Evolutionary conservation across 495 filamentous ascomycete species (phyloP), one percentile per base, ranked within the genome.

Genomic region (Achaetomiella virescens): DNA sequence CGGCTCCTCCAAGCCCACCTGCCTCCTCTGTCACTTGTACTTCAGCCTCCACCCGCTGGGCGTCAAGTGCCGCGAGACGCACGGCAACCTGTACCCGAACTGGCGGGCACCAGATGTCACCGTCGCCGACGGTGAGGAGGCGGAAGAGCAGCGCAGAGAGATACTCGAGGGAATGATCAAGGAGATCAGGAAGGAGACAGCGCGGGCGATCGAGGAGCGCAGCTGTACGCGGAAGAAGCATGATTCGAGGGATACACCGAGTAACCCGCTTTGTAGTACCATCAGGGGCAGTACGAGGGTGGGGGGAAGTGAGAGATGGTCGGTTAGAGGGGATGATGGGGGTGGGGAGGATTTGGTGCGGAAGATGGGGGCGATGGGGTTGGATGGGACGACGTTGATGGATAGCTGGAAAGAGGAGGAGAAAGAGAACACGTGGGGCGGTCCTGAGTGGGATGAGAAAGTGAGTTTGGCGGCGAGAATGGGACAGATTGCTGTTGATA

Each of bases 1-100:
- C 6, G 72, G 72, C 31, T 52, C 54, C 49, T 70, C 68, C 61
- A 76, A 76, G 55, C 71, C 73, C 2, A 67, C 71, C 0, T 76
- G 73, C 37, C 61, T 58, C 2, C 66, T 72, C 9, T 75, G 72
- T 48, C 6, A 44, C 1, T 49, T 63, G 11, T 76, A 72, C 31
- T 69, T 74, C 35, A 31, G 22, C 4, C 44, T 44, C 0, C 66
- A 71, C n/a, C 42, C 45, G 2, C 52, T 40, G 1, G 48, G 63
- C 0, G 57, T 71, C 2, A 40, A 57, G 7, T 56, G 65, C 10
- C 70, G 71, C 10, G 17, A 33, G 14, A 54, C 62, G 0, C 70
- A 72, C 35, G 35, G 59, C 11, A 75, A 72, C 43, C 15, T 72
- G 22, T 75, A 76, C 50, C 12, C 56, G 46, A 67, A 69, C 38